Evolutionary conservation across 345 rosid genomes (phyloP).

Genomic region (Murraya koenigii): DNA sequence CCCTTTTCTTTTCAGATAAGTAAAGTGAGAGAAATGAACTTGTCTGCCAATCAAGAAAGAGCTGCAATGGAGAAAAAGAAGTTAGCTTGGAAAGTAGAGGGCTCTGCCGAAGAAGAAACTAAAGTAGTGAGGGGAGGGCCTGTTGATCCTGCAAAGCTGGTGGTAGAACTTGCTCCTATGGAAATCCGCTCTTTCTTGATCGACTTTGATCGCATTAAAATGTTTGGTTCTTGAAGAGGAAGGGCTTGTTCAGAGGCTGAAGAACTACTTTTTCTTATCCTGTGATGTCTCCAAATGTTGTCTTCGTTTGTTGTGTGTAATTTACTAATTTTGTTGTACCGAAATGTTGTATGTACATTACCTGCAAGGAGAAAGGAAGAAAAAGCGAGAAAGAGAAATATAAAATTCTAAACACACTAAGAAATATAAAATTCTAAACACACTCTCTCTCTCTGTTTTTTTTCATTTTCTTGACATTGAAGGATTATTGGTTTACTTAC

Average conservation of each 20-base stretch:
- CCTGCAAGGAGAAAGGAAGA: background rate
- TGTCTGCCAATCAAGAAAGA: slow-evolving; percentile 90
- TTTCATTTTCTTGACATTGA: background rate
- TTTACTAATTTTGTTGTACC: background rate
- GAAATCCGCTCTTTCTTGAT: slow-evolving; percentile 74
- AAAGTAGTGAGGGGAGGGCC: slow-evolving; percentile 57
- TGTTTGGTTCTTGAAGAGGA: slow-evolving; percentile 17
- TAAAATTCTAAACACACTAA: background rate
- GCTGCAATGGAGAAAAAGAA: slow-evolving; percentile 72
- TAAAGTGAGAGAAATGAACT: slow-evolving; percentile 63
- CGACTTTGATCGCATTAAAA: slow-evolving; percentile 31
- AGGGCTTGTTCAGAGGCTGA: background rate
- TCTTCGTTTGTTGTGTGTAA: background rate
- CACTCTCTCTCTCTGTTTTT: too few relatives aligned
- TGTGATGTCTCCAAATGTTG: background rate
- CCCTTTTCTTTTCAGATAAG: slow-evolving; percentile 41
- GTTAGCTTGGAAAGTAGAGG: slow-evolving; percentile 73
- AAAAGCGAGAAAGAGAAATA: background rate
- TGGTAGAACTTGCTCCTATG: slow-evolving; percentile 81
- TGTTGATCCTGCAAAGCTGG: slow-evolving; percentile 57
- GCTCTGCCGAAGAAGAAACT: slow-evolving; percentile 35
- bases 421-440: background rate
- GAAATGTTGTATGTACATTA: background rate
- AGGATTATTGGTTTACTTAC: background rate
- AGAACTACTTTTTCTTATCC: background rate